These are phyloP conservation scores for Zoysia japonica DNA, from an alignment of 176 grass and related monocot genomes.

Conservation along the genomic window DNA sequence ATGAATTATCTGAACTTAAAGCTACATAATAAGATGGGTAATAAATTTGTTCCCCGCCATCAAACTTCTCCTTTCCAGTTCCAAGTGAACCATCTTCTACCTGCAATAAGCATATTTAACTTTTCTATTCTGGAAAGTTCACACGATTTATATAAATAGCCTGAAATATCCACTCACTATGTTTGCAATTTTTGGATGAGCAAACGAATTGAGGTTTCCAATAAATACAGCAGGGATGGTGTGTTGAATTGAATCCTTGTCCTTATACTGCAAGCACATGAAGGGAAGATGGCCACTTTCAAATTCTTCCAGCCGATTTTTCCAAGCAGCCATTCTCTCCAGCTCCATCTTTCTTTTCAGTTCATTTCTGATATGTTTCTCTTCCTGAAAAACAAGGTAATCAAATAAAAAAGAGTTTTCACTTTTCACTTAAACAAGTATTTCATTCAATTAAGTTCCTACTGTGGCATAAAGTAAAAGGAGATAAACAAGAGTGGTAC, in stretches of 20 bases:
- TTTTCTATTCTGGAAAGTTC: constrained; percentile 18
- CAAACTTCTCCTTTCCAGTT: constrained; percentile 42
- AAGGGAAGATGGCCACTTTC: constrained; percentile 88
- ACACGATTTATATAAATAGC: not conserved
- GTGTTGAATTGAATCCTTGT: constrained; percentile 93
- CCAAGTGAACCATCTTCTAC: constrained; percentile 50
- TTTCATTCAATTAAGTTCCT: not conserved
- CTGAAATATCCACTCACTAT: constrained; percentile 47
- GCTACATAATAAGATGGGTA: constrained; percentile 75
- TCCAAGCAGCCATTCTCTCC: constrained; percentile 89
- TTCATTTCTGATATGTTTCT: constrained; percentile 76
- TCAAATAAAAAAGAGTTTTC: not conserved
- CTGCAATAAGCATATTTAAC: constrained; percentile 42
- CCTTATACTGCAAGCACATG: constrained; percentile 94
- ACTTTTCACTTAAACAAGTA: not conserved
- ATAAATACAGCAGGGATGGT: constrained; percentile 84
- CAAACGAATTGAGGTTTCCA: constrained; percentile 65
- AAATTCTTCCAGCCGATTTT: constrained; percentile 72
- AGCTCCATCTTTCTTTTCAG: constrained; percentile 84
- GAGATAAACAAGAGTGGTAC: too few relatives aligned
- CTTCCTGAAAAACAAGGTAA: constrained; percentile 53
- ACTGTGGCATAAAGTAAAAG: too few relatives aligned
- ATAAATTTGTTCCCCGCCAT: constrained; percentile 42
- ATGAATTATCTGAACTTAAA: constrained; percentile 98
- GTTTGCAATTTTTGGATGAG: constrained; percentile 60